Base-by-base conservation (phyloP, 1,284 basidiomycete genomes). In the Marasmius fiardii region DNA sequence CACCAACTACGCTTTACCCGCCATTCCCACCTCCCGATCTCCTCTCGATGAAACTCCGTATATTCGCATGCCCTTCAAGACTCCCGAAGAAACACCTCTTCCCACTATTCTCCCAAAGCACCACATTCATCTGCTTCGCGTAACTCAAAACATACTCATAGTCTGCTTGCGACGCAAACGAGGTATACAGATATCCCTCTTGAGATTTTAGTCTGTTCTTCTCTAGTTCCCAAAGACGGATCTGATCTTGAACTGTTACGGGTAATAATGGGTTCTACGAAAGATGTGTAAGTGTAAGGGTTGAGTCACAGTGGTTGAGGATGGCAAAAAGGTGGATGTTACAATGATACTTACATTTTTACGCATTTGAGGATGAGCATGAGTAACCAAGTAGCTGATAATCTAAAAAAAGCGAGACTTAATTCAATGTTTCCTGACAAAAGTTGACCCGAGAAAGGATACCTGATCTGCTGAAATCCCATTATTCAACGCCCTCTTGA, bases 361-460 rank as follows among this genome's bases (percentile, higher is more conserved):
- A 66, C 91, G 86, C 96, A 99, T 99, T 73, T 99, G 96, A 33
- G 94, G 91, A 71, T 99, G 97, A 1, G 96, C 96, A 72, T 99
- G 95, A 49, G 91, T 90, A 21, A 88, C 84, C 44, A 99, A 80
- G 70, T 99, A 99, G 65, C 90, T 90, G 68, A 99, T 96, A 68
- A 99, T 97, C 92, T 96, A 61, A 47, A 54, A 57, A 56, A 50
- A 16, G 39, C 20, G 59, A 51, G 4, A 43, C 58, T n/a, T 26
- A 52, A 16, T 28, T 7, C 53, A 11, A 35, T 7, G 23, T 4
- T 47, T 54, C 43, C 12, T 56, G 43, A 35, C 61, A 39, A 61
- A 54, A 59, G 59, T 21, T 53, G 31, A 51, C 52, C 69, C 75
- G n/a, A n/a, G n/a, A n/a, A n/a, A n/a, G n/a, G n/a, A 28, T 63